A percentile compares a stretch with the other conserved stretches of the same genome.
These are phyloP conservation scores for Suillus weaverae DNA, from an alignment of 768 basidiomycete genomes.

Conservation along the genomic window DNA sequence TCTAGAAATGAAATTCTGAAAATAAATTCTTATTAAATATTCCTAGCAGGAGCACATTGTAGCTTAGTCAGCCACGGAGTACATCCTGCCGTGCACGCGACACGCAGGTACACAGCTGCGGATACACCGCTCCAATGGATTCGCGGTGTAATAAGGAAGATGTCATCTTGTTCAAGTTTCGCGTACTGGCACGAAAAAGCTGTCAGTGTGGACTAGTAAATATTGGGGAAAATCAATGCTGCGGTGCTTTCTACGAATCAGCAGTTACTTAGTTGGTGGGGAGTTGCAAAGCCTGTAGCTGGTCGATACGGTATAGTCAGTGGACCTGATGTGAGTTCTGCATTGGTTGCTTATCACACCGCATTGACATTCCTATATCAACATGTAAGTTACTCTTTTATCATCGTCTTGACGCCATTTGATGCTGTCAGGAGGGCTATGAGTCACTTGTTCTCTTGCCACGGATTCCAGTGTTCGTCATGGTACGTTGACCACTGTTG, in stretches of 20 bases:
- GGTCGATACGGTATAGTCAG: neutral
- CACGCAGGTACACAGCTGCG: neutral
- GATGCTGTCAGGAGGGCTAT: neutral
- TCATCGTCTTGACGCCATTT: neutral
- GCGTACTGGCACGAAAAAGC: neutral
- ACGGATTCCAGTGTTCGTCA: neutral
- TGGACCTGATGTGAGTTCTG: neutral
- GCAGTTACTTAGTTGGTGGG: neutral
- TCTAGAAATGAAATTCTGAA: too few species aligned
- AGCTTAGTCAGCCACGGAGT: neutral
- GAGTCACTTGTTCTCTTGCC: neutral
- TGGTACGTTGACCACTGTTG: neutral
- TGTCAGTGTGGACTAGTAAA: neutral
- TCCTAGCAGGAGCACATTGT: too few species aligned
- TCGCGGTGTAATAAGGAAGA: neutral
- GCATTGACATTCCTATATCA: neutral
- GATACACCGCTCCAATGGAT: neutral
- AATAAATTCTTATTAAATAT: too few species aligned
- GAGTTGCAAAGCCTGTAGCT: neutral
- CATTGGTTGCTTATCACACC: neutral
- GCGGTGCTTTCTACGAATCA: neutral
- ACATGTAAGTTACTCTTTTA: neutral
- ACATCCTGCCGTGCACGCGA: neutral
- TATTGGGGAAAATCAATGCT: neutral
- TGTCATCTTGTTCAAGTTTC: neutral